These are phyloP conservation scores for Brassica balearica DNA, from an alignment of 441 rosid species.

Conservation along the genomic window DNA sequence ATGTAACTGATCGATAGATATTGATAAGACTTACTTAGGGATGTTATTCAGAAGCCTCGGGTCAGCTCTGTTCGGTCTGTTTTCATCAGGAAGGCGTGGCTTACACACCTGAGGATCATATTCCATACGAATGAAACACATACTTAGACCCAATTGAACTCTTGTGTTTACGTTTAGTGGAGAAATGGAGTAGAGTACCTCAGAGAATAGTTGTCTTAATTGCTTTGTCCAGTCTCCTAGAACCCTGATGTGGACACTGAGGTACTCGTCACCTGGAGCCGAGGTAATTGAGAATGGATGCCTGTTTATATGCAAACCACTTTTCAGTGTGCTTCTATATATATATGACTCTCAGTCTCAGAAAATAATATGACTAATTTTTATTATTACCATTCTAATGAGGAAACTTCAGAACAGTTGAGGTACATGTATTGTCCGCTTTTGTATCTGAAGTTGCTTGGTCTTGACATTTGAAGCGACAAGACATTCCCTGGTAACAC, in stretches of 20 bases:
- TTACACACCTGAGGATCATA: constrained; percentile 52
- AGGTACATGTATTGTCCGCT: constrained; percentile 85
- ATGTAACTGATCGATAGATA: constrained; percentile 13
- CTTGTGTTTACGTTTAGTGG: constrained; percentile 1
- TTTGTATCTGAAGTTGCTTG: constrained; percentile 66
- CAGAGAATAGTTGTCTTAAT: constrained; percentile 60
- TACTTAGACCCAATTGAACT: constrained; percentile 10
- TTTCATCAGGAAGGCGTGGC: constrained; percentile 48
- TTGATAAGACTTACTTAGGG: constrained; percentile 51
- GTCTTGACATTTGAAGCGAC: constrained; percentile 75
- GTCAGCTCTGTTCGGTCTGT: constrained; percentile 58
- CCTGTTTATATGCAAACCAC: constrained; percentile 47
- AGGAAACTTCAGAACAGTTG: constrained; percentile 70
- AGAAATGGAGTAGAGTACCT: constrained; percentile 50
- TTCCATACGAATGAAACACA: background rate
- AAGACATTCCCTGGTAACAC: constrained; percentile 79
- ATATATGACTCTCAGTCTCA: background rate
- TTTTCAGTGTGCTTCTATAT: constrained; percentile 17
- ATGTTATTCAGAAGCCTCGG: constrained; percentile 36
- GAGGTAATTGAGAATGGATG: constrained; percentile 86
- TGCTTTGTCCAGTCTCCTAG: constrained; percentile 78
- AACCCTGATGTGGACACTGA: constrained; percentile 73
- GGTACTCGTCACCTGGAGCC: constrained; percentile 72
- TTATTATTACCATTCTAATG: constrained; percentile 64
- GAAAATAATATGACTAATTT: background rate